phyloP scores from a whole-genome alignment of 2,329 filamentous ascomycete genomes.

The Dactylellina sp. region DNA sequence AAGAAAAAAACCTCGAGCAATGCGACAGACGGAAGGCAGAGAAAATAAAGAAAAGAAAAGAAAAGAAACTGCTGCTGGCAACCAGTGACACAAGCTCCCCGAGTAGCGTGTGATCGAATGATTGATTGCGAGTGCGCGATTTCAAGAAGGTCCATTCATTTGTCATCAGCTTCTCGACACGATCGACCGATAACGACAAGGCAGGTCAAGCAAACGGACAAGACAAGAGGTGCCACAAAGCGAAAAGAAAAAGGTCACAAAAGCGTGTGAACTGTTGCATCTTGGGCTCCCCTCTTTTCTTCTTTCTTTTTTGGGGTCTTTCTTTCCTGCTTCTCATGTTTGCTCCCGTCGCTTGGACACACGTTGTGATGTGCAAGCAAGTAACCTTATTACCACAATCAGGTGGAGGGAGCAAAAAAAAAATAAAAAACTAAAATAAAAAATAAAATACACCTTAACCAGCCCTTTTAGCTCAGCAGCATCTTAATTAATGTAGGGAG shows the following conservation, averaged over 20 bases:
- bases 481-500: constrained; percentile 29
- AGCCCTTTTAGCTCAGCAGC: too few relatives aligned
- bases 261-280: constrained; percentile 41
- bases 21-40: constrained; percentile 35
- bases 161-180: constrained; percentile 43
- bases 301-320: constrained; percentile 14
- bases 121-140: constrained; percentile 38
- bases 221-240: constrained; percentile 53
- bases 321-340: constrained; percentile 28
- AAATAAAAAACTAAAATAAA: constrained; percentile 21
- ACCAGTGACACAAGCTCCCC: constrained; percentile 47
- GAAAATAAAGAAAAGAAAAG: constrained; percentile 2
- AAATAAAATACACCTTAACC: constrained; percentile 21
- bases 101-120: constrained; percentile 35
- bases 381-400: constrained; percentile 51
- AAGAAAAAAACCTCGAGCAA: constrained; percentile 16
- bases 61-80: constrained; percentile 24
- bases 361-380: constrained; percentile 52
- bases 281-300: constrained; percentile 13
- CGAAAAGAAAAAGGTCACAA: constrained; percentile 35
- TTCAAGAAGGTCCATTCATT: constrained; percentile 34
- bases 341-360: constrained; percentile 47
- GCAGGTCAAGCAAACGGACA: constrained; percentile 30
- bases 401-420: constrained; percentile 20
- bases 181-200: constrained; percentile 47